Conservation (phyloP, 192 early-diverging fungal species). For the Rhizophagus sp. region DNA sequence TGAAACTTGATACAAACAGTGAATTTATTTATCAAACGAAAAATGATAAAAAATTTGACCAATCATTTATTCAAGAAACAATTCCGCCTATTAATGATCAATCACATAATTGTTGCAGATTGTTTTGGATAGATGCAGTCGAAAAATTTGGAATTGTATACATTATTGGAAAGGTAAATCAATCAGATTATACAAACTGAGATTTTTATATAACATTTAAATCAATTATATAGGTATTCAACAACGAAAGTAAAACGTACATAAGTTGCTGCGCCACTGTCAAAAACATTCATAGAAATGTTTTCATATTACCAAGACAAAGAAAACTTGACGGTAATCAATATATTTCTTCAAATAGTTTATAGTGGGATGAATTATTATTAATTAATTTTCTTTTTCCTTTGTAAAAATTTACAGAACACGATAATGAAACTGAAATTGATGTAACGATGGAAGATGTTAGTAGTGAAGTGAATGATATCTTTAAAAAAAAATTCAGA, state of each 20-base stretch:
- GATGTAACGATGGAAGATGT: slow-evolving; percentile 69
- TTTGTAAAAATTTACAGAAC: slow-evolving; percentile 29
- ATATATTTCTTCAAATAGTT: neutral
- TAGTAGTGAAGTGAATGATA: slow-evolving; percentile 68
- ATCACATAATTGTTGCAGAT: slow-evolving; percentile 58
- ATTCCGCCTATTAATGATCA: slow-evolving; percentile 24
- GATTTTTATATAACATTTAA: slow-evolving; percentile 13
- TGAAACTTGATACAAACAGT: neutral
- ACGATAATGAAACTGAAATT: slow-evolving; percentile 55
- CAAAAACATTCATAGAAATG: slow-evolving; percentile 77
- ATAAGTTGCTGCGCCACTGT: slow-evolving; percentile 85
- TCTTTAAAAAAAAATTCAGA: slow-evolving; percentile 51
- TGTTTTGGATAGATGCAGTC: slow-evolving; percentile 94
- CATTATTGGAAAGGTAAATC: slow-evolving; percentile 85
- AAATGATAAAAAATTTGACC: slow-evolving; percentile 23
- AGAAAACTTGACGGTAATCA: slow-evolving; percentile 50
- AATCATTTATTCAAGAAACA: slow-evolving; percentile 33
- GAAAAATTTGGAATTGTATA: slow-evolving; percentile 84
- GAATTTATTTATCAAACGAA: neutral
- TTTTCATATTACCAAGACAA: slow-evolving; percentile 88
- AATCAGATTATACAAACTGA: slow-evolving; percentile 11
- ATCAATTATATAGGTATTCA: slow-evolving; percentile 44
- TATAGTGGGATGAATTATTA: too few relatives aligned
- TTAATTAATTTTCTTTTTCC: neutral
- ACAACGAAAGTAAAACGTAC: slow-evolving; percentile 54